Evolutionary conservation across 805 yeast genomes (phyloP).

Genomic region (Ogataea paradorogensis): DNA sequence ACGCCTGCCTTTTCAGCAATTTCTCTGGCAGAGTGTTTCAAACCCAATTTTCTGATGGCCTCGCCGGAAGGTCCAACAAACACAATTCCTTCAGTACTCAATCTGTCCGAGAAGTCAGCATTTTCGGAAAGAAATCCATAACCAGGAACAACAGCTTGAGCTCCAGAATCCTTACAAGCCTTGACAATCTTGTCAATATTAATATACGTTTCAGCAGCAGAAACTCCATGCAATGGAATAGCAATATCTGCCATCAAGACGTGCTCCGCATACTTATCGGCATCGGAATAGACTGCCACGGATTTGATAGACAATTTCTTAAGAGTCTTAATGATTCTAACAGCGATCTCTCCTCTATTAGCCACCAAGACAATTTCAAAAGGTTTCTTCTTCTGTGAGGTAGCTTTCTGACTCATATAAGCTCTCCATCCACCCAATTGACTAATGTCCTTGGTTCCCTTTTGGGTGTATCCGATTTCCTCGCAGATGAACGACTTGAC

Average conservation of each 20-base stretch:
- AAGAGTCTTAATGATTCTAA: constrained; percentile 84
- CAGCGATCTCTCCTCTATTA: constrained; percentile 97
- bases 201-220: constrained; percentile 90
- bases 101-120: constrained; percentile 91
- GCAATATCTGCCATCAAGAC: constrained; percentile 81
- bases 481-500: constrained; percentile 95
- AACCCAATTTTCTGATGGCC: constrained; percentile 85
- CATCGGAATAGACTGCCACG: constrained; percentile 87
- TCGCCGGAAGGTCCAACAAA: constrained; percentile 98
- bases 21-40: constrained; percentile 95
- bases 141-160: constrained; percentile 97
- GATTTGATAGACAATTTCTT: constrained; percentile 75
- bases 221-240: constrained; percentile 70
- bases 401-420: constrained; percentile 40
- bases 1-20: constrained; percentile 90
- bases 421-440: constrained; percentile 83
- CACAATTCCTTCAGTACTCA: constrained; percentile 76
- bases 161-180: constrained; percentile 79
- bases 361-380: constrained; percentile 88
- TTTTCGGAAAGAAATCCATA: constrained; percentile 96
- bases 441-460: constrained; percentile 81
- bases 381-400: constrained; percentile 46
- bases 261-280: constrained; percentile 86
- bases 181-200: constrained; percentile 78
- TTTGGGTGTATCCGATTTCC: constrained; percentile 72